Evolutionary conservation across 1,284 basidiomycete genomes (phyloP).

Genomic region (Leucoagaricus sp.): DNA sequence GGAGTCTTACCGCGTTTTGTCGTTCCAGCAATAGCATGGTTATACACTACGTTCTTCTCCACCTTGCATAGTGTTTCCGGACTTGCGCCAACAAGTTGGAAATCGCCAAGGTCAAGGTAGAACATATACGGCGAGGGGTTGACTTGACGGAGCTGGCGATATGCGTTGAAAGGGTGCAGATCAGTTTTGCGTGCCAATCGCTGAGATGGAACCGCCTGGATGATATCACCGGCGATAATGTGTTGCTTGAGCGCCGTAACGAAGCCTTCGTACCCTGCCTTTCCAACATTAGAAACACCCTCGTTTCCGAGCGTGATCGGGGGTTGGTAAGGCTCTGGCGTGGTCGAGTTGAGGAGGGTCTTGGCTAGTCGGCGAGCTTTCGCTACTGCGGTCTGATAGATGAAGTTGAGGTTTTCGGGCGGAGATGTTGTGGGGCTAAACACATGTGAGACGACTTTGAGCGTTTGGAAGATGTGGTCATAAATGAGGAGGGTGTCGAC

Average conservation of each 20-base stretch:
- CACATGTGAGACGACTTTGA: conserved; percentile 96
- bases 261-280: conserved; percentile 89
- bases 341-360: conserved; percentile 56
- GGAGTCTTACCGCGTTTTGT: conserved; percentile 83
- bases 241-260: conserved; percentile 93
- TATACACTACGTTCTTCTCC: conserved; percentile 88
- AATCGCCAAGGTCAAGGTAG: conserved; percentile 91
- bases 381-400: conserved; percentile 80
- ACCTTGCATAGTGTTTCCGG: conserved; percentile 99
- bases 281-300: conserved; percentile 90
- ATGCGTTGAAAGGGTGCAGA: conserved; percentile 97
- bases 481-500: conserved; percentile 94
- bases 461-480: conserved; percentile 94
- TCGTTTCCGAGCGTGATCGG: conserved; percentile 73
- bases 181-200: conserved; percentile 83
- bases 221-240: conserved; percentile 96
- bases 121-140: conserved; percentile 99
- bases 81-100: conserved; percentile 95
- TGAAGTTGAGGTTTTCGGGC: conserved; percentile 66
- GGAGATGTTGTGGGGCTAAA: conserved; percentile 75
- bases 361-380: conserved; percentile 80
- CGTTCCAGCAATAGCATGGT: conserved; percentile 98
- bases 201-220: conserved; percentile 98
- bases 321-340: conserved; percentile 67
- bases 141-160: conserved; percentile 88